phyloP scores from a whole-genome alignment of 768 basidiomycete genomes.

The Boletus rufocinnamomeus region DNA sequence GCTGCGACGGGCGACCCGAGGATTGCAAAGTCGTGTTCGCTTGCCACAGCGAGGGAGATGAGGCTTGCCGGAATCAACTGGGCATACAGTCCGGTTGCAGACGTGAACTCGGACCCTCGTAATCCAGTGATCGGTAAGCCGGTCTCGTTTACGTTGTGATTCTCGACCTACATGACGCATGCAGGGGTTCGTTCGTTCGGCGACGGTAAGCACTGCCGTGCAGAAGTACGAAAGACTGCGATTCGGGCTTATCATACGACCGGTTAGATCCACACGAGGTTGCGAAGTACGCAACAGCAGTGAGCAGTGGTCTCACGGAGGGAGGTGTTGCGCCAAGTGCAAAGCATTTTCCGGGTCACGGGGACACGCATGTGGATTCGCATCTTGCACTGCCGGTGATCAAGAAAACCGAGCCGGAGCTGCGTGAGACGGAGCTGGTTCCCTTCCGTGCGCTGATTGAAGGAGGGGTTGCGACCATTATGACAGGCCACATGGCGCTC shows the following conservation, averaged over 20 bases:
- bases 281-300: constrained; percentile 48
- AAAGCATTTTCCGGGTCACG: constrained; percentile 78
- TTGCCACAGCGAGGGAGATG: constrained; percentile 58
- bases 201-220: constrained; percentile 45
- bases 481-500: constrained; percentile 76
- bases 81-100: constrained; percentile 70
- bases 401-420: constrained; percentile 44
- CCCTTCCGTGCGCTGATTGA: constrained; percentile 55
- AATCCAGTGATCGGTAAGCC: constrained; percentile 71
- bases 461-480: constrained; percentile 52
- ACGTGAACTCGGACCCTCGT: constrained; percentile 67
- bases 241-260: background rate
- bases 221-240: background rate
- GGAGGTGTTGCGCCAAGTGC: constrained; percentile 58
- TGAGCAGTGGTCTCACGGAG: constrained; percentile 48
- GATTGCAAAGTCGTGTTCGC: constrained; percentile 47
- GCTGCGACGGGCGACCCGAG: constrained; percentile 52
- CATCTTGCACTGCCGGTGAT: constrained; percentile 68
- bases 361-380: constrained; percentile 71
- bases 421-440: constrained; percentile 52
- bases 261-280: constrained; percentile 55
- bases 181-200: constrained; percentile 71
- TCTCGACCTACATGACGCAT: background rate
- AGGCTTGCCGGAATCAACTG: constrained; percentile 67
- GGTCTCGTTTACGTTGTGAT: background rate